Percentiles rank a stretch among this genome's conserved stretches.
Evolutionary conservation across 345 rosid genomes (phyloP).

Genomic region (Populus ilicifolia): DNA sequence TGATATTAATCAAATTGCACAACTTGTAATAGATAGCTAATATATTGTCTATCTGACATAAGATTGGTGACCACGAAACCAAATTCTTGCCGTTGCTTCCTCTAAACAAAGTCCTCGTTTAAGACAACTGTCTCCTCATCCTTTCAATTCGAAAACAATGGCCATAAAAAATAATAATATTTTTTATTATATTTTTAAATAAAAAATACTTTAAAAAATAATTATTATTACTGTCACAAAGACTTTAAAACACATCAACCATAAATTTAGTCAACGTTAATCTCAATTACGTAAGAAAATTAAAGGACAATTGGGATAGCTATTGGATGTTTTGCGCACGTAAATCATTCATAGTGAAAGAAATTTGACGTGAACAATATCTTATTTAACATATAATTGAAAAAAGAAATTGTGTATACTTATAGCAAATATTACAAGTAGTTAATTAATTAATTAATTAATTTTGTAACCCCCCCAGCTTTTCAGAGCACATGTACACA

Average conservation of each 20-base stretch:
- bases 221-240: rapidly evolving
- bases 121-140: not conserved
- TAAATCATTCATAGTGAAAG: too few relatives aligned
- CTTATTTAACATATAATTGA: too few relatives aligned
- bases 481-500: too few relatives aligned
- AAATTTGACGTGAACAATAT: too few relatives aligned
- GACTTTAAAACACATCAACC: not conserved
- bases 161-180: too few relatives aligned
- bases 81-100: not conserved
- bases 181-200: too few relatives aligned
- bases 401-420: too few relatives aligned
- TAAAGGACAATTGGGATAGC: not conserved
- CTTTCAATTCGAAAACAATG: too few relatives aligned
- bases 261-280: not conserved
- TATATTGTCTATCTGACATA: not conserved
- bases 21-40: not conserved
- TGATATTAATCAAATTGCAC: not conserved
- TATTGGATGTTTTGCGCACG: not conserved
- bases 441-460: too few relatives aligned
- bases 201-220: too few relatives aligned
- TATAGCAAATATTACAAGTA: too few relatives aligned
- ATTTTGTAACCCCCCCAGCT: too few relatives aligned
- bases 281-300: not conserved
- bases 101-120: not conserved
- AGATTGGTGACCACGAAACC: not conserved